These are phyloP conservation scores for Epithemia pelagica DNA, from an alignment of 108 stramenopile genomes.

Conservation along the genomic window DNA sequence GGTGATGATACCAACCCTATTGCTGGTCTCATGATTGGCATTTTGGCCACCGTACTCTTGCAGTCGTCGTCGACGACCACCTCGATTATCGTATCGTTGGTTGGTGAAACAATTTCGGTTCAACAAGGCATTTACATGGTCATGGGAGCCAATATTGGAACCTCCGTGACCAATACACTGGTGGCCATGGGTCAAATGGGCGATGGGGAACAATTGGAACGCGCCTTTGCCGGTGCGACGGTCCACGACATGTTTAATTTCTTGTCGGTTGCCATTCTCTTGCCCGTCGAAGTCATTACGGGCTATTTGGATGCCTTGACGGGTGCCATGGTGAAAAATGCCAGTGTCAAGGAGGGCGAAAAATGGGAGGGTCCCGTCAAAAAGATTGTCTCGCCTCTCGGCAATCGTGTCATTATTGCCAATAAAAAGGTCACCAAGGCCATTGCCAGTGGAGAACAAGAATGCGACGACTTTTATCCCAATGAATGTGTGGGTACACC, in stretches of 20 bases:
- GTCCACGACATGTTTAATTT: constrained; percentile 93
- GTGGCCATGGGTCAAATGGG: constrained; percentile 84
- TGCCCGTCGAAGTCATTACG: constrained; percentile 69
- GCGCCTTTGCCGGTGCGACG: constrained; percentile 86
- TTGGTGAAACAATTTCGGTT: constrained; percentile 64
- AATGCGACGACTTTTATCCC: constrained; percentile 62
- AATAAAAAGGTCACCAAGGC: constrained; percentile 74
- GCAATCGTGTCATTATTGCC: constrained; percentile 53
- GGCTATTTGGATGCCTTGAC: constrained; percentile 54
- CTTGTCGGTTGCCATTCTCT: constrained; percentile 65
- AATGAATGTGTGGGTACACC: constrained; percentile 32
- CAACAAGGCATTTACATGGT: constrained; percentile 79
- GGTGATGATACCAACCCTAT: constrained; percentile 80
- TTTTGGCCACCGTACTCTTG: constrained; percentile 73
- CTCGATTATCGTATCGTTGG: constrained; percentile 81
- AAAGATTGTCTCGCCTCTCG: constrained; percentile 61
- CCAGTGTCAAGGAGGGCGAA: constrained; percentile 37
- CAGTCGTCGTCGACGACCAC: constrained; percentile 88
- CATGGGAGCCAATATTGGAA: constrained; percentile 90
- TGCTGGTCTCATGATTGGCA: constrained; percentile 79
- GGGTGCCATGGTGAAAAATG: constrained; percentile 49
- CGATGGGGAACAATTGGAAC: constrained; percentile 78
- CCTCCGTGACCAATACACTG: constrained; percentile 82
- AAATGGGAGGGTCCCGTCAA: constrained; percentile 75
- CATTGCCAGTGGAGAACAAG: constrained; percentile 39